These are phyloP conservation scores for Vachellia collinsii DNA, from an alignment of 306 rosid genomes.

Conservation along the genomic window DNA sequence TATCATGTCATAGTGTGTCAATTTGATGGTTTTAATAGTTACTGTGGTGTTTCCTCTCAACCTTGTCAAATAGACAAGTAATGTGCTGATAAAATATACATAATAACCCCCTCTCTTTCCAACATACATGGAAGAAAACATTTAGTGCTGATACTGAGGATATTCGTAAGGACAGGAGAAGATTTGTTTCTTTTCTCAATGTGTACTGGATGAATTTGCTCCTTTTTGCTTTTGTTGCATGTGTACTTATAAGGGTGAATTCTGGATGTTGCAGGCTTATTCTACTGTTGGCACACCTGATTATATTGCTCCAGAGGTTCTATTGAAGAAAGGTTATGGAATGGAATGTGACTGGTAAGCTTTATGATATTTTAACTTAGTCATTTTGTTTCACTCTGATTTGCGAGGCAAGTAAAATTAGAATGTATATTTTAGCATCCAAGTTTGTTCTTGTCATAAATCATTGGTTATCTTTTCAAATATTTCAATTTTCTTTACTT, in stretches of 20 bases:
- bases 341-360: slow-evolving; percentile 99
- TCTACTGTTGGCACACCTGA: slow-evolving; percentile 99
- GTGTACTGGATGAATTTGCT: background rate
- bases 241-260: slow-evolving; percentile 34
- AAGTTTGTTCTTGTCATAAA: slow-evolving; percentile 31
- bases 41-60: background rate
- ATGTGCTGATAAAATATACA: slow-evolving; percentile 8
- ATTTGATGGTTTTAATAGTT: slow-evolving; percentile 20
- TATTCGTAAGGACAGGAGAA: slow-evolving; percentile 19
- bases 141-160: slow-evolving; percentile 22
- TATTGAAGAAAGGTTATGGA: slow-evolving; percentile 93
- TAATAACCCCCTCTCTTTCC: background rate
- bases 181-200: slow-evolving; percentile 4
- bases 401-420: slow-evolving; percentile 3
- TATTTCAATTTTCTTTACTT: slow-evolving; percentile 20
- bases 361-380: slow-evolving; percentile 23
- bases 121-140: background rate
- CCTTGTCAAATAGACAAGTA: background rate
- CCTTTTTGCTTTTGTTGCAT: slow-evolving; percentile 2
- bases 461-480: slow-evolving; percentile 29
- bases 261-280: slow-evolving; percentile 78
- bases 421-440: slow-evolving; percentile 9
- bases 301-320: slow-evolving; percentile 99
- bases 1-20: slow-evolving; percentile 8
- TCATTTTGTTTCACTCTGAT: background rate